A percentile compares a stretch with the other conserved stretches of the same genome.
These are phyloP conservation scores for Cynanchum wilfordii DNA, from an alignment of 257 asterid species.

Conservation along the genomic window DNA sequence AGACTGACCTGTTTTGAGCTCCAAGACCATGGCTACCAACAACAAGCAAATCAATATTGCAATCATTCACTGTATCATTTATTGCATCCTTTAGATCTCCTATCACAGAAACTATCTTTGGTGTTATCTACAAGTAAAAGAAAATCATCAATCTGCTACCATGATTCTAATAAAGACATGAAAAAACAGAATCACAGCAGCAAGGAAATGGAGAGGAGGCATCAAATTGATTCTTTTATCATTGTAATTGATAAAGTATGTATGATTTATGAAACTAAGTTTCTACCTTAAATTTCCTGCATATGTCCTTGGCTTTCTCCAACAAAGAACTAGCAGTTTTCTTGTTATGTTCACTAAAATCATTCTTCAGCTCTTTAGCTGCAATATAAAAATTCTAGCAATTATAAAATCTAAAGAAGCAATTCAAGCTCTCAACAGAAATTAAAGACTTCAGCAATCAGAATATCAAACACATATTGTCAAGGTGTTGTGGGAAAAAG, in stretches of 20 bases:
- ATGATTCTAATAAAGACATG: no score
- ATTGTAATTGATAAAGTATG: background rate
- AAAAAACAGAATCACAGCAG: no score
- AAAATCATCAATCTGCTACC: no score
- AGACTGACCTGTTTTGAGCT: conserved; percentile 38
- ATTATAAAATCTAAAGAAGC: background rate
- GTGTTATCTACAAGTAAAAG: conserved; percentile 30
- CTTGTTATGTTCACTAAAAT: conserved; percentile 37
- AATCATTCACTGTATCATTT: conserved; percentile 41
- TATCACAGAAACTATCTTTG: conserved; percentile 33
- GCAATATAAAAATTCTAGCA: conserved; percentile 2
- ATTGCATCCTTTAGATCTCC: conserved; percentile 49
- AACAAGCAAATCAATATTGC: conserved; percentile 32
- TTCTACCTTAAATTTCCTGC: conserved; percentile 40
- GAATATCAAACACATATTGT: no score
- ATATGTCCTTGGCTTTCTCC: conserved; percentile 43
- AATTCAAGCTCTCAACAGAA: no score
- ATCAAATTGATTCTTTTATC: no score
- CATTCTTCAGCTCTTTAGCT: conserved; percentile 37
- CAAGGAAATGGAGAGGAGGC: no score
- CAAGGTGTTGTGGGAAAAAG: no score
- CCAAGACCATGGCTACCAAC: conserved; percentile 44
- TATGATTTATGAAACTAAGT: no score
- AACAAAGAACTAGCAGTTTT: conserved; percentile 35
- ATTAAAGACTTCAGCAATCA: no score